Evolutionary conservation across 768 basidiomycete species (phyloP).

Genomic region (Leccinum ochraceum): DNA sequence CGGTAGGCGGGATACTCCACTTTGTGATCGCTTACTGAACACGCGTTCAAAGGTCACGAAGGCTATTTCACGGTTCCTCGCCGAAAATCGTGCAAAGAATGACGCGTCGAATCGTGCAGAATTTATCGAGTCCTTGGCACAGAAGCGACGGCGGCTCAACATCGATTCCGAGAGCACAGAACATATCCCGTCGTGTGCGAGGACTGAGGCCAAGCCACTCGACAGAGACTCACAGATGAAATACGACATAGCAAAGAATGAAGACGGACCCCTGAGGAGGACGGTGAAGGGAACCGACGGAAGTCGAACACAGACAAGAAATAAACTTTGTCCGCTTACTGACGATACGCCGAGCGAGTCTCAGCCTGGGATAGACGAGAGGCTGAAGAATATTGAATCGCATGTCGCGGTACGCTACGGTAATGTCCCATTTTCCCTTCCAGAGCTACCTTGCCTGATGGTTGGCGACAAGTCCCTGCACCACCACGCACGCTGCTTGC

Average conservation of each 20-base stretch:
- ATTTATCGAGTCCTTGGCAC: conserved; percentile 60
- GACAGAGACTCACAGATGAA: conserved; percentile 81
- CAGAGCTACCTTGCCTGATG: conserved; percentile 5
- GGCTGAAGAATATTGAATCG: conserved; percentile 65
- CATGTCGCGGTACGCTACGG: conserved; percentile 78
- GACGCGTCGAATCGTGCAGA: conserved; percentile 77
- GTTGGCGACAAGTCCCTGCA: conserved; percentile 56
- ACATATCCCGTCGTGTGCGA: conserved; percentile 60
- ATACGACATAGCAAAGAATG: conserved; percentile 86
- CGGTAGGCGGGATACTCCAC: conserved; percentile 44
- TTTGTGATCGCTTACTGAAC: conserved; percentile 4
- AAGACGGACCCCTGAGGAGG: conserved; percentile 70
- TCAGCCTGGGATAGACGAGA: conserved; percentile 64
- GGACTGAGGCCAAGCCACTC: conserved; percentile 67
- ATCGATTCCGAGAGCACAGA: conserved; percentile 36
- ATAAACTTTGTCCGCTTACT: conserved; percentile 16
- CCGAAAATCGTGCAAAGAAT: conserved; percentile 68
- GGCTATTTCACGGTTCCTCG: conserved; percentile 71
- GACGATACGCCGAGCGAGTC: conserved; percentile 40
- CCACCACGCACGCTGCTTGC: conserved; percentile 63
- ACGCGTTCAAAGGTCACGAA: conserved; percentile 54
- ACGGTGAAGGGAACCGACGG: conserved; percentile 43
- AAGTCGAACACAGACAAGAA: conserved; percentile 13
- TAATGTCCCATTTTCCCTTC: conserved; percentile 31
- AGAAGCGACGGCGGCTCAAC: conserved; percentile 51